Percentiles rank a stretch among this genome's conserved stretches.
phyloP scores from a whole-genome alignment of 176 grass and related monocot species.

The barley (Hordeum vulgare) region DNA sequence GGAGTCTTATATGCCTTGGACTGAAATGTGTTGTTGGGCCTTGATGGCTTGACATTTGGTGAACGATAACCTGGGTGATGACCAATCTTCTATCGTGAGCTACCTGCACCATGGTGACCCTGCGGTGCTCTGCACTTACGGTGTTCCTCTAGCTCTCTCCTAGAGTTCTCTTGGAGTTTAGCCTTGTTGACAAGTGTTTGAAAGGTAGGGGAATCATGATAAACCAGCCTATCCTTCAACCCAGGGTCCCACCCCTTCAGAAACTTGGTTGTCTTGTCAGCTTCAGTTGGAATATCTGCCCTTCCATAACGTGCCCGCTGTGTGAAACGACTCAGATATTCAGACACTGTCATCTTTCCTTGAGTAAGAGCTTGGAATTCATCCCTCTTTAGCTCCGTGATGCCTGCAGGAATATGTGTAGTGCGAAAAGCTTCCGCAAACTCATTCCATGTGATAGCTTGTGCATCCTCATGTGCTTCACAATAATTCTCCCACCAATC shows the following conservation, averaged over 20 bases:
- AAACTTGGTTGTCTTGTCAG: background rate
- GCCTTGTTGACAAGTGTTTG: background rate
- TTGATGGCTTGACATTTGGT: too few species aligned
- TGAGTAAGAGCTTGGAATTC: too few species aligned
- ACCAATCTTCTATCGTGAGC: too few species aligned
- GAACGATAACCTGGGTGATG: too few species aligned
- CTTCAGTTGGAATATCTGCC: background rate
- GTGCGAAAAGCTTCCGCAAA: background rate
- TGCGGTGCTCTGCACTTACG: too few species aligned
- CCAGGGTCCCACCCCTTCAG: background rate
- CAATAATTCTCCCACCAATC: too few species aligned
- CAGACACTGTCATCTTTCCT: background rate
- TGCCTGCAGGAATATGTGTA: background rate
- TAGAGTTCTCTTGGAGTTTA: background rate
- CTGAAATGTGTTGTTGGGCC: too few species aligned
- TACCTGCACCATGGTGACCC: too few species aligned
- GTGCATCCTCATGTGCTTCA: background rate
- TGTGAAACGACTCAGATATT: too few species aligned
- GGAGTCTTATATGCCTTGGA: too few species aligned
- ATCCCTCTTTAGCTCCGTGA: background rate
- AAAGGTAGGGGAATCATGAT: background rate
- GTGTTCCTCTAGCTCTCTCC: background rate
- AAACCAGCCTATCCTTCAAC: background rate
- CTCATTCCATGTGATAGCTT: background rate
- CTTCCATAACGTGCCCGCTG: background rate